Base-by-base conservation (phyloP, 768 basidiomycete species). In the Rhodosporidiobolus odoratus region DNA sequence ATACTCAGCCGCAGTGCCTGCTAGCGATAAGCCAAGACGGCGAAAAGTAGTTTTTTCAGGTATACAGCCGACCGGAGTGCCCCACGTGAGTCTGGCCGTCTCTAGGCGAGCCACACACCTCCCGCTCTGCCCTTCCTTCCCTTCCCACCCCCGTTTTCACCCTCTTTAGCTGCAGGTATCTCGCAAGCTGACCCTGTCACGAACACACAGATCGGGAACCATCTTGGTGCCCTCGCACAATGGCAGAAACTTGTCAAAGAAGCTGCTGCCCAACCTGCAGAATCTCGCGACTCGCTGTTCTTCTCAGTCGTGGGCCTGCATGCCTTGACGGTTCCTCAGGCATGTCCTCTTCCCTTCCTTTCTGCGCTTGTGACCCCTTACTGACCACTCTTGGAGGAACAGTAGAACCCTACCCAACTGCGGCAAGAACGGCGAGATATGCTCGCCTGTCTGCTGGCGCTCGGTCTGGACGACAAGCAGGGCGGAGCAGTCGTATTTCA, bases 271-370 rank as follows among this genome's bases (percentile, higher is more conserved):
- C 74, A 77, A 43, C 62, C 83, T 47, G 84, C 87, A 0, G 77
- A 78, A 15, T 82, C 83, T 1, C 81, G 85, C 16, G 89, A 91
- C 77, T 81, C 83, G 62, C 82, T 93, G 15, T 79, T 95, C 32
- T 94, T 90, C 79, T 88, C 90, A 2, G 87, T 96, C 71, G 94
- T 94, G 19, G 94, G 94, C 37, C 89, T 92, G 85, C 95, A 98
- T 78, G 93, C 94, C 17, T 83, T 97, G 76, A 97, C 93, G 3
- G 82, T 98, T 34, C 92, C 92, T 9, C 92, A 95, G 82, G 83
- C 52, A 5, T 35, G 70, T 50, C 58, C 17, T 15, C 57, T 12
- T 15, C 25, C 21, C 15, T 21, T 15, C 12, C 57, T 25, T 30
- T 38, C 50, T 13, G n/a, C n/a, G 27, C 52, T 30, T 41, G 32